Conservation (phyloP, 2,329 filamentous ascomycete species). For the Emmonsia crescens region DNA sequence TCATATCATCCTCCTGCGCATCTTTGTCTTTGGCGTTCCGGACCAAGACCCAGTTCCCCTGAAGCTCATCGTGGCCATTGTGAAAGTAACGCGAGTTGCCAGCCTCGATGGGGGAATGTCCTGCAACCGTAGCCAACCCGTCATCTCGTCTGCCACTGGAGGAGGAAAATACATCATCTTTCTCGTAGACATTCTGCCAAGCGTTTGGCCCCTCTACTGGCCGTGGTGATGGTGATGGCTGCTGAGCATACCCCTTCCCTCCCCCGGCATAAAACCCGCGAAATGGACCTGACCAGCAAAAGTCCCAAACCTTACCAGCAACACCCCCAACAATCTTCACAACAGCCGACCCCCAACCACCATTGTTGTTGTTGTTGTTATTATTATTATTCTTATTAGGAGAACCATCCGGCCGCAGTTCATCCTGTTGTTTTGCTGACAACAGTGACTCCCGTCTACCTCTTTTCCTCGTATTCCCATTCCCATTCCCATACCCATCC, state of each 20-base stretch:
- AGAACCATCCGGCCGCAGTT: background rate
- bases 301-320: conserved; percentile 69
- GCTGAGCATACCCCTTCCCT: conserved; percentile 53
- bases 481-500: background rate
- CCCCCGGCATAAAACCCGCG: conserved; percentile 79
- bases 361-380: background rate
- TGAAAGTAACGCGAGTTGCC: conserved; percentile 16
- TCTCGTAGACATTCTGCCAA: conserved; percentile 22
- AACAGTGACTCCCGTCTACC: conserved; percentile 5
- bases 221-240: conserved; percentile 3
- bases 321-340: conserved; percentile 31
- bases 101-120: conserved; percentile 39
- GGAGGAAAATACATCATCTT: conserved; percentile 19
- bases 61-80: conserved; percentile 4
- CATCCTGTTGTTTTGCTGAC: background rate
- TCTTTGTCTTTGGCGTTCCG: conserved; percentile 14
- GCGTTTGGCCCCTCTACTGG: conserved; percentile 14
- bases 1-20: background rate
- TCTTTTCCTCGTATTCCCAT: conserved; percentile 9
- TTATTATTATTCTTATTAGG: background rate
- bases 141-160: conserved; percentile 7
- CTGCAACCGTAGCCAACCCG: conserved; percentile 40
- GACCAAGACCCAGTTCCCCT: conserved; percentile 55
- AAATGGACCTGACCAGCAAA: conserved; percentile 63
- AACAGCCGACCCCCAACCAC: conserved; percentile 24